These are phyloP conservation scores for Tranzscheliella williamsii DNA, from an alignment of 1,284 basidiomycete species.

Conservation along the genomic window DNA sequence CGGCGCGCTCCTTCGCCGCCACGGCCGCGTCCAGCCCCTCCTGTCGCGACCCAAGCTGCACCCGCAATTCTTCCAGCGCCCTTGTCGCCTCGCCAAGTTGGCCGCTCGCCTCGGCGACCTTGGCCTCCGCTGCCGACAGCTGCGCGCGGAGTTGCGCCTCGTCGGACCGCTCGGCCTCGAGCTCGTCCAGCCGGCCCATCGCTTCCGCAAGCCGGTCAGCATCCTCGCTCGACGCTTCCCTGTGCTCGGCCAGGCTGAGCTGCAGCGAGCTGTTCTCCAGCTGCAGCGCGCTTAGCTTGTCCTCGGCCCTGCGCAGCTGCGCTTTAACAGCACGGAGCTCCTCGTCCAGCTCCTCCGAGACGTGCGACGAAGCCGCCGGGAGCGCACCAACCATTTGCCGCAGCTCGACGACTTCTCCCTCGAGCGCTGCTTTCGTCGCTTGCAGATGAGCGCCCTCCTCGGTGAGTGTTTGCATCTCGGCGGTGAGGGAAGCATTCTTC, in stretches of 20 bases:
- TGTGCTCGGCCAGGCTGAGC: slow-evolving; percentile 14
- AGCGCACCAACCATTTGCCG: not conserved
- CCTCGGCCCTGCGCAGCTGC: slow-evolving; percentile 2
- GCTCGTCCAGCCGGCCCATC: not conserved
- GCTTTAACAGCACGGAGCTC: slow-evolving; percentile 1
- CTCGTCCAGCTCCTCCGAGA: not conserved
- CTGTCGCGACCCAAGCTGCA: too few relatives aligned
- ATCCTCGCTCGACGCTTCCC: slow-evolving; percentile 5
- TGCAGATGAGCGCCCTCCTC: not conserved
- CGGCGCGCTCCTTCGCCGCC: too few relatives aligned
- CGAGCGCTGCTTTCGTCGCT: not conserved
- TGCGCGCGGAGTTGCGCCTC: too few relatives aligned
- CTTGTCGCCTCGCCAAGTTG: too few relatives aligned
- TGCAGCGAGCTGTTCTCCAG: slow-evolving; percentile 1
- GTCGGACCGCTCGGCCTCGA: not conserved
- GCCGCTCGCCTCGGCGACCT: too few relatives aligned
- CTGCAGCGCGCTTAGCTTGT: not conserved
- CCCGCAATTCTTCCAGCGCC: too few relatives aligned
- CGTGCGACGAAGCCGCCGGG: not conserved
- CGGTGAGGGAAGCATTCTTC: not conserved
- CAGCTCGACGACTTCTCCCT: not conserved
- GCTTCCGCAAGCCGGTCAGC: slow-evolving; percentile 6
- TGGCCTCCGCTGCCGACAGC: too few relatives aligned
- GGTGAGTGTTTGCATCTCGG: not conserved
- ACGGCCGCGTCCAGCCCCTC: too few relatives aligned